These are phyloP conservation scores for Phytophthora vignae DNA, from an alignment of 352 stramenopile species.

Conservation along the genomic window DNA sequence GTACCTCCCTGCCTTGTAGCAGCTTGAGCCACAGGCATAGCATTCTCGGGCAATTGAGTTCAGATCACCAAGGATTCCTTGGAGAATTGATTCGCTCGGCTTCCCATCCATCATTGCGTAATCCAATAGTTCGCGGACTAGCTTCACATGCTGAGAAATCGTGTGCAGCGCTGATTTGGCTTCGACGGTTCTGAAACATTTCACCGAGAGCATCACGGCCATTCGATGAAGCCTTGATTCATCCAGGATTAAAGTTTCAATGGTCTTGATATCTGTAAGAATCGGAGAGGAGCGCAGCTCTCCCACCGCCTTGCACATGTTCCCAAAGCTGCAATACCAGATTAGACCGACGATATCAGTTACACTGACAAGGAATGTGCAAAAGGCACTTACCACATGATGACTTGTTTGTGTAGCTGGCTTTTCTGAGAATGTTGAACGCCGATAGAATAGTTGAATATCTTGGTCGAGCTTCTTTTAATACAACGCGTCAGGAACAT, in stretches of 20 bases:
- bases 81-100: slow-evolving; percentile 34
- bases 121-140: slow-evolving; percentile 48
- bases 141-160: slow-evolving; percentile 40
- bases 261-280: slow-evolving; percentile 17
- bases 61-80: slow-evolving; percentile 59
- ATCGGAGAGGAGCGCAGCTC: slow-evolving; percentile 23
- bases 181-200: slow-evolving; percentile 1
- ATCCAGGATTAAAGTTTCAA: slow-evolving; percentile 45
- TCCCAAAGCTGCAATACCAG: slow-evolving; percentile 39
- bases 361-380: background rate
- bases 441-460: slow-evolving; percentile 52
- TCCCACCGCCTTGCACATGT: slow-evolving; percentile 34
- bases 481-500: slow-evolving; percentile 49
- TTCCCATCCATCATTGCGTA: slow-evolving; percentile 44
- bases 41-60: slow-evolving; percentile 69
- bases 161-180: slow-evolving; percentile 11
- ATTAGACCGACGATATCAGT: slow-evolving; percentile 24
- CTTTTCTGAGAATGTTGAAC: slow-evolving; percentile 27
- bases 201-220: slow-evolving; percentile 40
- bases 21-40: slow-evolving; percentile 58
- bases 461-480: slow-evolving; percentile 52
- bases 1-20: slow-evolving; percentile 59
- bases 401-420: slow-evolving; percentile 45
- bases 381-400: slow-evolving; percentile 45
- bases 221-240: slow-evolving; percentile 61